phyloP scores from a whole-genome alignment of 768 basidiomycete species.

The Xerocomus spinulosus region DNA sequence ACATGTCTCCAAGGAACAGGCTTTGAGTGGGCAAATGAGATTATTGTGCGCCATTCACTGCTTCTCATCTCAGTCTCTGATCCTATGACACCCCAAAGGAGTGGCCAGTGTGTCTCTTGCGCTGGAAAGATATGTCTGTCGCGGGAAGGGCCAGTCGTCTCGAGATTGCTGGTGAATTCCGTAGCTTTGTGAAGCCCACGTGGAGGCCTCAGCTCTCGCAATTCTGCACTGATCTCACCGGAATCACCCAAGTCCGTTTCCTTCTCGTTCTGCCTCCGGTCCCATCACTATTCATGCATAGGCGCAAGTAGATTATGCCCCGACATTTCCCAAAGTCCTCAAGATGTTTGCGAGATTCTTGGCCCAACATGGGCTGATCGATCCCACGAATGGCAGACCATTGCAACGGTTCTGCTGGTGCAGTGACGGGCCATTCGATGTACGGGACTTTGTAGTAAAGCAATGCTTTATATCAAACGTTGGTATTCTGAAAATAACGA shows the following conservation, averaged over 20 bases:
- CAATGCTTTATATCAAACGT: slow-evolving; percentile 87
- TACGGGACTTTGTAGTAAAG: slow-evolving; percentile 83
- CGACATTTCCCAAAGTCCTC: slow-evolving; percentile 68
- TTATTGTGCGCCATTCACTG: slow-evolving; percentile 62
- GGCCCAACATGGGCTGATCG: slow-evolving; percentile 63
- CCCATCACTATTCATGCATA: slow-evolving; percentile 30
- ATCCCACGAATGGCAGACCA: slow-evolving; percentile 49
- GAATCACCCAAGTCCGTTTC: slow-evolving; percentile 80
- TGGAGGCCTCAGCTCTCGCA: slow-evolving; percentile 78
- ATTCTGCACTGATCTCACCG: slow-evolving; percentile 86
- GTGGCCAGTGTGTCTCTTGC: slow-evolving; percentile 86
- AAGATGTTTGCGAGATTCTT: slow-evolving; percentile 63
- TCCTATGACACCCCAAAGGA: slow-evolving; percentile 49
- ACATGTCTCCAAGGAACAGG: slow-evolving; percentile 65
- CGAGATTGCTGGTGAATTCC: slow-evolving; percentile 76
- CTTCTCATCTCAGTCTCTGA: slow-evolving; percentile 2
- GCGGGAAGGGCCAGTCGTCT: slow-evolving; percentile 52
- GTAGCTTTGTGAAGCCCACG: slow-evolving; percentile 81
- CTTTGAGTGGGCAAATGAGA: slow-evolving; percentile 90
- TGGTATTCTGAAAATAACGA: slow-evolving; percentile 25
- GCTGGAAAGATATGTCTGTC: slow-evolving; percentile 64
- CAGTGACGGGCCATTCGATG: slow-evolving; percentile 78
- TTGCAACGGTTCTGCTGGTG: slow-evolving; percentile 75
- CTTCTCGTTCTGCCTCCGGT: slow-evolving; percentile 1
- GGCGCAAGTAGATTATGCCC: slow-evolving; percentile 78